phyloP scores from a whole-genome alignment of 2,329 filamentous ascomycete genomes.

The Microdochium trichocladiopsis region DNA sequence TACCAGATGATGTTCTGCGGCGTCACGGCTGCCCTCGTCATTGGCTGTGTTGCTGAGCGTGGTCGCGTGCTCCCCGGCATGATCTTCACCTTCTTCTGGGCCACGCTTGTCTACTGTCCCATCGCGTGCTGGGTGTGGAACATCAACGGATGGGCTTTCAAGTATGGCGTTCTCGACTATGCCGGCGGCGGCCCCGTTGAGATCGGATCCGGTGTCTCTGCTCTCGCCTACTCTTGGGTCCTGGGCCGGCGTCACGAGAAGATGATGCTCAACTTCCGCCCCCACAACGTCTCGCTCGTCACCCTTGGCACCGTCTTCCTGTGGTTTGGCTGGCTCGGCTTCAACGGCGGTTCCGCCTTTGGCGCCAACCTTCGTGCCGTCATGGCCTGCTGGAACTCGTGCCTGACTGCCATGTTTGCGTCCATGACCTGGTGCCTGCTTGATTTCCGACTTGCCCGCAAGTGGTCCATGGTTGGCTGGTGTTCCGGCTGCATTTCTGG shows the following conservation, averaged over 20 bases:
- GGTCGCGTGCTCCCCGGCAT: slow-evolving; percentile 88
- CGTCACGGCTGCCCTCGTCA: slow-evolving; percentile 84
- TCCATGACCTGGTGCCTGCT: slow-evolving; percentile 92
- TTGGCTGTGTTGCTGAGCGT: slow-evolving; percentile 89
- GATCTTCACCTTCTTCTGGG: slow-evolving; percentile 96
- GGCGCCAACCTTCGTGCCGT: slow-evolving; percentile 89
- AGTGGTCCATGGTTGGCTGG: slow-evolving; percentile 81
- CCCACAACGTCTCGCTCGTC: slow-evolving; percentile 97
- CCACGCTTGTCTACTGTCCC: slow-evolving; percentile 94
- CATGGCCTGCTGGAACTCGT: slow-evolving; percentile 98
- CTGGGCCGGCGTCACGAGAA: slow-evolving; percentile 94
- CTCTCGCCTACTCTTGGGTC: slow-evolving; percentile 91
- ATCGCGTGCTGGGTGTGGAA: slow-evolving; percentile 97
- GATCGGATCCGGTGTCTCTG: slow-evolving; percentile 88
- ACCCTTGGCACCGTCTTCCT: slow-evolving; percentile 91
- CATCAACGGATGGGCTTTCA: slow-evolving; percentile 84
- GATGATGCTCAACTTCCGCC: slow-evolving; percentile 99
- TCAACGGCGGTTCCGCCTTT: slow-evolving; percentile 95
- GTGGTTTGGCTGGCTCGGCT: slow-evolving; percentile 98
- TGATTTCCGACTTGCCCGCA: slow-evolving; percentile 88
- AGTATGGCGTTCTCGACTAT: slow-evolving; percentile 90
- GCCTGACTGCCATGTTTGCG: slow-evolving; percentile 85
- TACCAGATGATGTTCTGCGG: slow-evolving; percentile 88
- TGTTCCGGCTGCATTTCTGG: slow-evolving; percentile 66
- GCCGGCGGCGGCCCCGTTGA: slow-evolving; percentile 96